Conservation (phyloP, 768 basidiomycete genomes). For the Kwoniella bestiolae region DNA sequence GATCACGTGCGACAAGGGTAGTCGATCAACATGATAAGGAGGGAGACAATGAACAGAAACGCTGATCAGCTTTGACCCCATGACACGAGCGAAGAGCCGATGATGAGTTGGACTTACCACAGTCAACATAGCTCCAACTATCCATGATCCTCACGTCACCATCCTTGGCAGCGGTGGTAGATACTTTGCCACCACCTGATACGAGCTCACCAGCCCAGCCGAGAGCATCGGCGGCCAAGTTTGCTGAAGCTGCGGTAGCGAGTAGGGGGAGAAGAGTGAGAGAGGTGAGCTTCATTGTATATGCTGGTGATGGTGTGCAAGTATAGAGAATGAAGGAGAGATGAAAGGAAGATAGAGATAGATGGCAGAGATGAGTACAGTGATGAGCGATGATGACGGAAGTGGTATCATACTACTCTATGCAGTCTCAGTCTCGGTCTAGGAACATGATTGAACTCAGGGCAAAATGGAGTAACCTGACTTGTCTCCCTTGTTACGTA, state of each 20-base stretch:
- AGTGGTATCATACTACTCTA: not conserved
- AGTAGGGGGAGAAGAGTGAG: conserved; percentile 37
- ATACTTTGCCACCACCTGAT: conserved; percentile 30
- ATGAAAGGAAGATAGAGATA: conserved; percentile 27
- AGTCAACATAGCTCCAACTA: conserved; percentile 71
- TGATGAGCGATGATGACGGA: conserved; percentile 36
- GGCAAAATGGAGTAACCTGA: too few species aligned
- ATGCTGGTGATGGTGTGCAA: not conserved
- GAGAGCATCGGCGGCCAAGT: conserved; percentile 37
- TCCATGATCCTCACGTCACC: conserved; percentile 58
- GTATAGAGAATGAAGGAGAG: not conserved
- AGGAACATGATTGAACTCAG: not conserved
- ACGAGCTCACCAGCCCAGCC: conserved; percentile 37
- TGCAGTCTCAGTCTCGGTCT: not conserved
- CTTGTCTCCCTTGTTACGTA: not conserved
- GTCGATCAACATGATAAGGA: conserved; percentile 3
- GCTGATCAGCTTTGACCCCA: not conserved
- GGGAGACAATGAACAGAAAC: not conserved
- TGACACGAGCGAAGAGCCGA: not conserved
- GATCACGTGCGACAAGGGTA: not conserved
- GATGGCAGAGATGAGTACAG: conserved; percentile 35
- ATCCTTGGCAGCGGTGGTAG: conserved; percentile 41
- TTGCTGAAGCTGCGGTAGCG: conserved; percentile 28
- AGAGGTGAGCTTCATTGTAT: conserved; percentile 34
- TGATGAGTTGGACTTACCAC: conserved; percentile 65